Conservation (phyloP, 805 yeast genomes). For the Candida easanensis region DNA sequence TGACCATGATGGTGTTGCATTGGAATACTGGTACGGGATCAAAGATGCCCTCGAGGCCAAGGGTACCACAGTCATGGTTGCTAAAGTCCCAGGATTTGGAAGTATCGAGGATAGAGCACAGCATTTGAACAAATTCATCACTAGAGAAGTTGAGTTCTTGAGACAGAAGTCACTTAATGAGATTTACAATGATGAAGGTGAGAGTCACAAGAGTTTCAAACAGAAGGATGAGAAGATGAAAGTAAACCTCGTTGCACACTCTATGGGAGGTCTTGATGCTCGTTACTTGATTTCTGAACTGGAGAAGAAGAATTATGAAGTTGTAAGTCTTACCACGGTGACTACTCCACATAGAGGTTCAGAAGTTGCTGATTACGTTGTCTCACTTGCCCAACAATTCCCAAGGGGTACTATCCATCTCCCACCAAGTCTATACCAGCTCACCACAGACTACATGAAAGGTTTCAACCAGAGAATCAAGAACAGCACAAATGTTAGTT, state of each 20-base stretch:
- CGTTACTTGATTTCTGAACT: slow-evolving; percentile 67
- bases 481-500: slow-evolving; percentile 61
- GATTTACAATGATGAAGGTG: slow-evolving; percentile 22
- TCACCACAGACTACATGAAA: slow-evolving; percentile 54
- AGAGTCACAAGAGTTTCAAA: slow-evolving; percentile 12
- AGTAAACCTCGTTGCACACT: slow-evolving; percentile 79
- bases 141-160: slow-evolving; percentile 22
- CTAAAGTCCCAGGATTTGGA: slow-evolving; percentile 82
- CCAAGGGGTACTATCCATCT: slow-evolving; percentile 19
- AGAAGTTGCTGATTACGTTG: slow-evolving; percentile 71
- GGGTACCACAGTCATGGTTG: slow-evolving; percentile 69
- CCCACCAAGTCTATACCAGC: slow-evolving; percentile 54
- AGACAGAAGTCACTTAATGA: slow-evolving; percentile 23
- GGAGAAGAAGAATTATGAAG: slow-evolving; percentile 44
- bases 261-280: slow-evolving; percentile 93
- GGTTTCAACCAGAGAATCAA: slow-evolving; percentile 50
- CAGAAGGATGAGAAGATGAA: slow-evolving; percentile 37
- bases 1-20: slow-evolving; percentile 35
- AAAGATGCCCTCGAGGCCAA: slow-evolving; percentile 52
- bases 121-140: slow-evolving; percentile 50
- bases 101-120: slow-evolving; percentile 67
- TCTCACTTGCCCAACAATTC: slow-evolving; percentile 31
- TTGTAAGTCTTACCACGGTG: slow-evolving; percentile 76
- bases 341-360: slow-evolving; percentile 91
- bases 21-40: slow-evolving; percentile 85